Base-by-base conservation (phyloP, 257 asterid genomes). In the Nicotiana benthamiana region DNA sequence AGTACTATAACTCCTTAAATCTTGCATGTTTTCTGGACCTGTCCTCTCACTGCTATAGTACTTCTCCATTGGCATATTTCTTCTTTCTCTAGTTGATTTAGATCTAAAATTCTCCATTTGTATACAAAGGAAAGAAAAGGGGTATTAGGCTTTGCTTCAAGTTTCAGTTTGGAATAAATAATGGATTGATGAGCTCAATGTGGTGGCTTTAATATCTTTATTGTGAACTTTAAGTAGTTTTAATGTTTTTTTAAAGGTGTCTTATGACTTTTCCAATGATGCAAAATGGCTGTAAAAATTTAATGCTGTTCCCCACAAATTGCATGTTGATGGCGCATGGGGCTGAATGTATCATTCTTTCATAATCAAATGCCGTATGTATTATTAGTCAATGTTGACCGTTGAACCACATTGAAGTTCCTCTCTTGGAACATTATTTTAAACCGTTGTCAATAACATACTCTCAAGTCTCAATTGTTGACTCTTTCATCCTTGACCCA, bases 1-100 rank as follows among this genome's bases (percentile, higher is more conserved):
- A 62, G 94, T 90, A 82, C 96, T 94, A 87, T 88, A 89, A 83
- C 97, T 92, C 32, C 98, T 90, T 34, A 94, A 85, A 34, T 86
- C 93, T 36, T 83, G 82, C 88, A 84, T 82, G 79, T 80, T 84
- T 2, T 60, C 24, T 22, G 86, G 88, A 9, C 75, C 54, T 30
- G 36, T 81, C 1, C 40, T 26, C 1, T 64, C n/a, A 7, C 24
- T 75, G 17, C 79, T 80, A 9, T 43, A 54, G 81, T 79, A 80
- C 56, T 54, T 28, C 4, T 54, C 75, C 6, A 26, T 30, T 52
- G 57, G 76, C 85, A 68, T 86, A 40, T 9, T 40, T 67, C 56
- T 70, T 24, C 83, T 84, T 81, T 85, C 88, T 67, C 85, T 83
- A 28, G 87, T 85, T 74, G 90, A 87, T 36, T 79, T 80, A 18